A percentile compares a stretch with the other conserved stretches of the same genome.
phyloP scores from a whole-genome alignment of 345 rosid species.

The Euphorbia lathyris region DNA sequence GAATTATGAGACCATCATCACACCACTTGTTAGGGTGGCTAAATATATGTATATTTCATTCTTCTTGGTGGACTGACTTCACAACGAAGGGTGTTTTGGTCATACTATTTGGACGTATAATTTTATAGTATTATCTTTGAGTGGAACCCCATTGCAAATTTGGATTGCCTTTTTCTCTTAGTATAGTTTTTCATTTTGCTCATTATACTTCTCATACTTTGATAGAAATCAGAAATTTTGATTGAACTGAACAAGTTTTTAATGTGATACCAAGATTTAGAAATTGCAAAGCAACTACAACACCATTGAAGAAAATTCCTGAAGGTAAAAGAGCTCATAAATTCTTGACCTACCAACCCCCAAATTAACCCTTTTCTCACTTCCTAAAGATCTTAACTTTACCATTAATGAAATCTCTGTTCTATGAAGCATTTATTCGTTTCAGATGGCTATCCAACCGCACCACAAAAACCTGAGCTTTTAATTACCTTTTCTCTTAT shows the following conservation, averaged over 20 bases:
- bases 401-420: conserved; percentile 22
- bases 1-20: too few relatives aligned
- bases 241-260: neutral
- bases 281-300: conserved; percentile 16
- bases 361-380: neutral
- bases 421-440: conserved; percentile 38
- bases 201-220: neutral
- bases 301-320: conserved; percentile 24
- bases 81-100: too few relatives aligned
- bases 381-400: too few relatives aligned
- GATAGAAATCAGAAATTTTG: neutral
- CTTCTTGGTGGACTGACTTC: too few relatives aligned
- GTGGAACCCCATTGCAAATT: neutral
- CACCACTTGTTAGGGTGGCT: too few relatives aligned
- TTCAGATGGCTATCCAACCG: conserved; percentile 41
- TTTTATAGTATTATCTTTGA: neutral
- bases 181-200: neutral
- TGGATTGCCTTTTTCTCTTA: neutral
- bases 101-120: neutral
- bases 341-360: conserved; percentile 16
- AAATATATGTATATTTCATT: too few relatives aligned
- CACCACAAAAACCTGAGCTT: conserved; percentile 16
- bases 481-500: too few relatives aligned
- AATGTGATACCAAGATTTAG: conserved; percentile 3
- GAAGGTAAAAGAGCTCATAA: conserved; percentile 19